phyloP scores from a whole-genome alignment of 2,329 filamentous ascomycete species.

The Fusarium sp. region DNA sequence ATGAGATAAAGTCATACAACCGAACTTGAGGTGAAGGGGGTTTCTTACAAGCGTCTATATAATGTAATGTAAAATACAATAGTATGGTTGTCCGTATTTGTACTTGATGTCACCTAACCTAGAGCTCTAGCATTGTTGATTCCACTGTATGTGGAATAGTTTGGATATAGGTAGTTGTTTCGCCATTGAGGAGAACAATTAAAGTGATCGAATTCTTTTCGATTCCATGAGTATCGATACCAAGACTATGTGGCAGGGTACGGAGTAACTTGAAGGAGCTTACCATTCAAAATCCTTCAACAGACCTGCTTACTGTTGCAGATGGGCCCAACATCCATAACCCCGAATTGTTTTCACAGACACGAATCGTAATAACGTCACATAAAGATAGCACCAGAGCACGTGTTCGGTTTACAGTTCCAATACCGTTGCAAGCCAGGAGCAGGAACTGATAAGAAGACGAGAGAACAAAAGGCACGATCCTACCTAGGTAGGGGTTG shows the following conservation, averaged over 20 bases:
- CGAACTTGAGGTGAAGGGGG: too few species aligned
- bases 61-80: too few species aligned
- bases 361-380: constrained; percentile 4
- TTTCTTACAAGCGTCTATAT: too few species aligned
- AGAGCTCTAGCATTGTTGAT: background rate
- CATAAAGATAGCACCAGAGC: constrained; percentile 14
- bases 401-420: constrained; percentile 28
- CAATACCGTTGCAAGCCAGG: constrained; percentile 26
- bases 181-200: too few species aligned
- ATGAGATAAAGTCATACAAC: too few species aligned
- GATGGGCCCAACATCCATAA: background rate
- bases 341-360: constrained; percentile 30
- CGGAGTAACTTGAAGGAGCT: background rate
- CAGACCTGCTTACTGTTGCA: constrained; percentile 1
- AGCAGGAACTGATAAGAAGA: constrained; percentile 17
- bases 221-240: background rate
- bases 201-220: too few species aligned
- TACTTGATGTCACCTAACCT: background rate
- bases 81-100: background rate
- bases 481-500: constrained; percentile 23
- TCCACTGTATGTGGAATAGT: too few species aligned
- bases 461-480: constrained; percentile 2
- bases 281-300: background rate
- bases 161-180: background rate
- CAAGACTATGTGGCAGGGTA: background rate